These are phyloP conservation scores for Trifolium repens DNA, from an alignment of 306 rosid genomes.

Conservation along the genomic window DNA sequence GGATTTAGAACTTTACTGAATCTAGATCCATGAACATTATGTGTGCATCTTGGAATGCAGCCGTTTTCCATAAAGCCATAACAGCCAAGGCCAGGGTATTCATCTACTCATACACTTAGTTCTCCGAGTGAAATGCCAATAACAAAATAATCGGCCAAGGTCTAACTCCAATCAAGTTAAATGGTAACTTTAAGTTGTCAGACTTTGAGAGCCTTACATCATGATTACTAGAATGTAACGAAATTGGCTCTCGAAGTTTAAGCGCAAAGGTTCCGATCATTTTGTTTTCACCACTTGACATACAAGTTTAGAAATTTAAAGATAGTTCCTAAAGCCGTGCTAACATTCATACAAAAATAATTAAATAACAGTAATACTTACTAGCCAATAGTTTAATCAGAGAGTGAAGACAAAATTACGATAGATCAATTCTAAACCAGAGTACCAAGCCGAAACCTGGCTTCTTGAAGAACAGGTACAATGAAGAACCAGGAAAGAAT, in stretches of 20 bases:
- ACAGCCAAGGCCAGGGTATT: no score
- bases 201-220: constrained; percentile 27
- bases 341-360: constrained; percentile 25
- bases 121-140: not conserved
- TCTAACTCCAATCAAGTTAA: constrained; percentile 14
- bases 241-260: constrained; percentile 33
- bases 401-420: constrained; percentile 36
- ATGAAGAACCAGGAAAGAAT: constrained; percentile 36
- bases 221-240: constrained; percentile 26
- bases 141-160: no score
- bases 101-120: not conserved
- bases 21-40: not conserved
- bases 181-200: constrained; percentile 13
- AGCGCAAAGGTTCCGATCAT: constrained; percentile 7
- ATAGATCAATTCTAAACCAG: constrained; percentile 36
- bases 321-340: constrained; percentile 36
- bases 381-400: constrained; percentile 37
- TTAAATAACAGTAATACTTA: constrained; percentile 19
- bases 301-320: constrained; percentile 35
- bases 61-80: not conserved
- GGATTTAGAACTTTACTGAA: no score
- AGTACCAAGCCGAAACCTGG: constrained; percentile 22
- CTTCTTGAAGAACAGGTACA: constrained; percentile 13
- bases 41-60: not conserved
- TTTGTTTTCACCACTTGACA: not conserved